Evolutionary conservation across 768 basidiomycete species (phyloP).

Genomic region (Serpula lacrymans): DNA sequence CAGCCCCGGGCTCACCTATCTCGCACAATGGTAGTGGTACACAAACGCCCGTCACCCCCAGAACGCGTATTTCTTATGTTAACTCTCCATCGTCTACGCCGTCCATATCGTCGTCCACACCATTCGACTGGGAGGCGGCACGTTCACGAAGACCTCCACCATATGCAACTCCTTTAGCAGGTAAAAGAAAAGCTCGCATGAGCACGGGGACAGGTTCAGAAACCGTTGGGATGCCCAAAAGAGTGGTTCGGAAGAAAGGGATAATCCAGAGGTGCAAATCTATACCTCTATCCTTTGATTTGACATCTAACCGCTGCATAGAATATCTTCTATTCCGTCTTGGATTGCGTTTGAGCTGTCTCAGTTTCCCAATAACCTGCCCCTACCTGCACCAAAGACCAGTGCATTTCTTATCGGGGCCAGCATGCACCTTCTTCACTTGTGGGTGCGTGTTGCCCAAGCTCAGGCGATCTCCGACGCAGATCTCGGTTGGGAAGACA

Average conservation of each 20-base stretch:
- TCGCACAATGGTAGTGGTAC: constrained; percentile 29
- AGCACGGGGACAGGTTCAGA: constrained; percentile 26
- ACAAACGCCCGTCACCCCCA: constrained; percentile 43
- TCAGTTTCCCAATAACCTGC: constrained; percentile 78
- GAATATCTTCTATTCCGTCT: constrained; percentile 66
- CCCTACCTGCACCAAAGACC: constrained; percentile 63
- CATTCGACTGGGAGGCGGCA: constrained; percentile 88
- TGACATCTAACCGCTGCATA: constrained; percentile 23
- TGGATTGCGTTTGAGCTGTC: constrained; percentile 74
- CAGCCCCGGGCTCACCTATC: constrained; percentile 36
- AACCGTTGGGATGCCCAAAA: constrained; percentile 35
- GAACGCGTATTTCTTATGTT: constrained; percentile 48
- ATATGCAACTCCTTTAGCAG: constrained; percentile 58
- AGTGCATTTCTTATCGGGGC: constrained; percentile 66
- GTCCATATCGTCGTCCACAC: constrained; percentile 70
- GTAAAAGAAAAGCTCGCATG: constrained; percentile 41
- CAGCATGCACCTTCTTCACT: constrained; percentile 62
- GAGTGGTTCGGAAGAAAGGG: constrained; percentile 62
- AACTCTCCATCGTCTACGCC: constrained; percentile 64
- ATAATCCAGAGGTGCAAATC: constrained; percentile 54
- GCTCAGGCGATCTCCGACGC: constrained; percentile 56
- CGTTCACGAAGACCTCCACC: constrained; percentile 68
- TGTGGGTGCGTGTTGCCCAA: constrained; percentile 60
- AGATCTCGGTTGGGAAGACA: constrained; percentile 76
- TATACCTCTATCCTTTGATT: constrained; percentile 3